Evolutionary conservation across 2,329 filamentous ascomycete species (phyloP).

Genomic region (Botryosphaeria dothidea): DNA sequence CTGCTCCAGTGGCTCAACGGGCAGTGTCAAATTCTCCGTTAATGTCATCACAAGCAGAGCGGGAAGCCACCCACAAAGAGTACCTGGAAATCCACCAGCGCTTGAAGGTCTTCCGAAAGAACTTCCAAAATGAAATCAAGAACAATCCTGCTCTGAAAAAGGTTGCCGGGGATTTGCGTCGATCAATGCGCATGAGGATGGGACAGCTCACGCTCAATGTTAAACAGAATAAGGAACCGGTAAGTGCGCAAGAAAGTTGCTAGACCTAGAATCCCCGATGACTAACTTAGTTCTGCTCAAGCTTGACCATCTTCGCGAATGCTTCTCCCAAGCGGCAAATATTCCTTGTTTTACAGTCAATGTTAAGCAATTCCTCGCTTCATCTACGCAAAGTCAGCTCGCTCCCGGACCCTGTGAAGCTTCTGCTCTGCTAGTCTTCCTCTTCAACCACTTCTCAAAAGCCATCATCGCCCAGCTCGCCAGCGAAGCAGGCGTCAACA

Average conservation of each 20-base stretch:
- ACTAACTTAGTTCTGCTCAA: background rate
- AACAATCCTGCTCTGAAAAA: slow-evolving; percentile 27
- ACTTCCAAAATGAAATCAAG: slow-evolving; percentile 31
- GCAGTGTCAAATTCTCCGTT: background rate
- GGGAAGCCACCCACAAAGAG: slow-evolving; percentile 34
- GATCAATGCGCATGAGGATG: slow-evolving; percentile 32
- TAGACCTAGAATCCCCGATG: too few species aligned
- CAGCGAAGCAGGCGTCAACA: slow-evolving; percentile 40
- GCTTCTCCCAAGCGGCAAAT: background rate
- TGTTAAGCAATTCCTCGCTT: slow-evolving; percentile 31
- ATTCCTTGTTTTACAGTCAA: slow-evolving; percentile 27
- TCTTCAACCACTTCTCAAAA: slow-evolving; percentile 77
- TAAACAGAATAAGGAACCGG: slow-evolving; percentile 28
- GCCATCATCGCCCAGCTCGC: slow-evolving; percentile 64
- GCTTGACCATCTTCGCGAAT: slow-evolving; percentile 31
- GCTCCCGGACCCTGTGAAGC: slow-evolving; percentile 6
- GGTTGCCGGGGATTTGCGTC: slow-evolving; percentile 33
- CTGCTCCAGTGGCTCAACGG: slow-evolving; percentile 8
- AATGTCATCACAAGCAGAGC: background rate
- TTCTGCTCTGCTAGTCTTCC: slow-evolving; percentile 57
- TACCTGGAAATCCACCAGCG: slow-evolving; percentile 37
- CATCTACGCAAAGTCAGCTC: background rate
- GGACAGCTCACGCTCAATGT: slow-evolving; percentile 36
- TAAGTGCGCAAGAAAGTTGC: background rate
- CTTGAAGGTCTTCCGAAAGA: slow-evolving; percentile 38